Evolutionary conservation across 2,329 filamentous ascomycete species (phyloP), one percentile per base, ranked within the genome.

Genomic region (Aureobasidium sp.): DNA sequence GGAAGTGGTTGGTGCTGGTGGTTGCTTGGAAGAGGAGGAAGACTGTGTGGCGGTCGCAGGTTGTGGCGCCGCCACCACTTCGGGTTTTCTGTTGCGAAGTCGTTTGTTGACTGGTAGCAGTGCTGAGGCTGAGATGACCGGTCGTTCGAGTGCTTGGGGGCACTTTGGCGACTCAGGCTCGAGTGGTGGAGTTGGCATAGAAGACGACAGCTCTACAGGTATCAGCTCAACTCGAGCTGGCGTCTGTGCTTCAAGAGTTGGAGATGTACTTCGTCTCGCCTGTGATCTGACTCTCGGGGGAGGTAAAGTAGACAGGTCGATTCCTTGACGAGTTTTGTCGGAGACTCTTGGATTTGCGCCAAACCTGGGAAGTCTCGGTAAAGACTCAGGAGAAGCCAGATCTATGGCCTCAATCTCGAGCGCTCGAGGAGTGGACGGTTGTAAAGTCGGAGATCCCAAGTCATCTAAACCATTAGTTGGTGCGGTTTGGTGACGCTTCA

Each of bases 401-500:
- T 60, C 58, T 22, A 60, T 57, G 16, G 53, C 58, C 30, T 61
- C 59, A 6, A 59, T 51, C 3, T 24, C 54, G 32, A 30, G 24
- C 25, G 22, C 12, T 37, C 48, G 32, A 32, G 45, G 42, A 41
- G 52, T 45, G 14, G 47, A n/a, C 14, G 38, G 27, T 8, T 53
- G 27, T 56, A 56, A 16, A 54, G 56, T 6, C 32, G 45, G 11
- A 53, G 59, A 24, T 42, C 47, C 48, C 12, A 41, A 14, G 6
- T 51, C 48, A 16, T 51, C 48, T 1, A 8, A 25, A 4, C 51
- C 27, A 6, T 34, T 30, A 5, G 58, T 59, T 16, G 65, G 64
- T 4, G 64, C 65, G 4, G 63, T 66, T 45, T 62, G 57, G 30
- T 56, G 50, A 48, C 65, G 56, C 47, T 61, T 64, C 54, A 68